phyloP scores from a whole-genome alignment of 2,329 filamentous ascomycete species.

The Pseudogymnoascus sp. region DNA sequence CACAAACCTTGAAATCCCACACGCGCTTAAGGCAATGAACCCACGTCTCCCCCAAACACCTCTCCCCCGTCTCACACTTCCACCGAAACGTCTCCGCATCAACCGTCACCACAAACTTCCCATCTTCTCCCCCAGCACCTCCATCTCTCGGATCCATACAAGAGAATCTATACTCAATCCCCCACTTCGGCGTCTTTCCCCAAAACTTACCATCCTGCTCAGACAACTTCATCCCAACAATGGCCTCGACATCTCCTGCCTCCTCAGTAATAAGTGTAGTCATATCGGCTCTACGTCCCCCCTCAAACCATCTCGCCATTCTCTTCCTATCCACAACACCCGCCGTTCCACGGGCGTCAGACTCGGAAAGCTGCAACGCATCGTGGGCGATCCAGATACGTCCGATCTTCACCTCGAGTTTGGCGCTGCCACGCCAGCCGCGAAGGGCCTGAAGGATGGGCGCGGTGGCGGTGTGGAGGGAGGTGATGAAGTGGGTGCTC shows the following conservation, averaged over 20 bases:
- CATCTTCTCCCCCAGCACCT: background rate
- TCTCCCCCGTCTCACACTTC: constrained; percentile 16
- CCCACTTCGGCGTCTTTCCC: constrained; percentile 20
- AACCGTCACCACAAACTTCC: constrained; percentile 25
- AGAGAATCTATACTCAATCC: constrained; percentile 25
- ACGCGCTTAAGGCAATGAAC: constrained; percentile 28
- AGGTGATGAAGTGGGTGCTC: background rate
- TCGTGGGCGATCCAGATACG: background rate
- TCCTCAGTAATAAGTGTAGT: constrained; percentile 21
- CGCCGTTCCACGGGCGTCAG: background rate
- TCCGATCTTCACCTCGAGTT: background rate
- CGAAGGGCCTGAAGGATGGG: background rate
- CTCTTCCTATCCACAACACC: background rate
- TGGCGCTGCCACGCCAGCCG: background rate
- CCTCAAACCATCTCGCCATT: background rate
- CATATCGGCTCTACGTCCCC: background rate
- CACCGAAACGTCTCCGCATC: constrained; percentile 26
- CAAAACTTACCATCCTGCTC: constrained; percentile 22
- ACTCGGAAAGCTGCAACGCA: background rate
- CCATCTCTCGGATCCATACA: constrained; percentile 20
- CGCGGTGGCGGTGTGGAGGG: background rate
- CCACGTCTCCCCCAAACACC: constrained; percentile 22
- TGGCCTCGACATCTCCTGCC: constrained; percentile 22
- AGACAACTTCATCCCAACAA: constrained; percentile 22
- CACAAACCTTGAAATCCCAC: constrained; percentile 28